A percentile compares a stretch with the other conserved stretches of the same genome.
Evolutionary conservation across 2,329 filamentous ascomycete species (phyloP).

Genomic region (Tympanopsis confertula): DNA sequence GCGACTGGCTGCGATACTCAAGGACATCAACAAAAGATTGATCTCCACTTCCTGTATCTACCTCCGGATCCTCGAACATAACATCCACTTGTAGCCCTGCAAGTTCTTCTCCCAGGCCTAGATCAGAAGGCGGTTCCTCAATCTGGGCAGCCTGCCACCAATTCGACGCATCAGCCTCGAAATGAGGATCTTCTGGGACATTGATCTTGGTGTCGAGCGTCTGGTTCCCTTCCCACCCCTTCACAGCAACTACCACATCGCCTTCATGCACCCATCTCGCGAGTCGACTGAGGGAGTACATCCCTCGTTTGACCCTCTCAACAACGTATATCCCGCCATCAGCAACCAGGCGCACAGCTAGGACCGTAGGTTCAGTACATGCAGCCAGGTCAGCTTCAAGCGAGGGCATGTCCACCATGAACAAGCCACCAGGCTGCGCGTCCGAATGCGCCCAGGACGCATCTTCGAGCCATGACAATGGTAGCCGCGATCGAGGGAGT

Average conservation of each 20-base stretch:
- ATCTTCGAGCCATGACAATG: constrained; percentile 25
- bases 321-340: constrained; percentile 20
- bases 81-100: constrained; percentile 11
- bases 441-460: too few species aligned
- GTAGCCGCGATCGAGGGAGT: constrained; percentile 20
- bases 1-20: neutral
- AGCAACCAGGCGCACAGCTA: constrained; percentile 16
- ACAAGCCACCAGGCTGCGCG: constrained; percentile 20
- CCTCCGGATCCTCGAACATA: neutral
- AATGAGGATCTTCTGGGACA: too few species aligned
- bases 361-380: constrained; percentile 14
- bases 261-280: constrained; percentile 19
- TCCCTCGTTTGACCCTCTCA: constrained; percentile 21
- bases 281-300: constrained; percentile 24
- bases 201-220: too few species aligned
- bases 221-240: constrained; percentile 16
- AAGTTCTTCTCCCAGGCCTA: constrained; percentile 8
- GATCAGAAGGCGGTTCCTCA: constrained; percentile 12
- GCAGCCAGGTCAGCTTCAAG: constrained; percentile 16
- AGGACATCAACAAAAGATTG: neutral
- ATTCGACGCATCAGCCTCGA: constrained; percentile 3
- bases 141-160: constrained; percentile 22
- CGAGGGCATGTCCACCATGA: constrained; percentile 20
- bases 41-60: neutral
- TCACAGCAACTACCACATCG: constrained; percentile 21